Evolutionary conservation across 2,329 filamentous ascomycete genomes (phyloP), one percentile per base, ranked within the genome.

Genomic region (Monilinia polystroma): DNA sequence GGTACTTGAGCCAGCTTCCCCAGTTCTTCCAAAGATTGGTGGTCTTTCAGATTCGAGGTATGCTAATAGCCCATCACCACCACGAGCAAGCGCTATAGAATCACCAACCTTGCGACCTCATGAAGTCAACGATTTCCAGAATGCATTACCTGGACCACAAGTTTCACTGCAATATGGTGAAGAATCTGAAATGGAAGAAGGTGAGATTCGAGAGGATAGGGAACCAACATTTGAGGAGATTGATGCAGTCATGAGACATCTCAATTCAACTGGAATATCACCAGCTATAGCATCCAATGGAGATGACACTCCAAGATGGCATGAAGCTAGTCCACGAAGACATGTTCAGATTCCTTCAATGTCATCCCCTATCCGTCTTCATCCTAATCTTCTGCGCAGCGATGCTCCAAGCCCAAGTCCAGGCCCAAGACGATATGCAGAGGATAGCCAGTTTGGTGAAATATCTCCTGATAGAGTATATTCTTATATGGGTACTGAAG

Each of bases 161-260:
- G 71, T 66, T 51, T 66, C 71, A 29, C 68, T 70, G 20, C 51
- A 35, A 38, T 67, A 57, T 18, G 59, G 57, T 11, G 57, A 57
- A 6, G 68, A 72, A 43, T 67, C 60, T 16, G 67, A 72, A 26
- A 32, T 45, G 35, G 56, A 64, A 38, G 63, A 64, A n/a, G 51
- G 54, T 8, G 68, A 71, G 20, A n/a, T 66, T 18, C 64, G 68
- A 23, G 71, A 66, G 18, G 58, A 51, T 14, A 32, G 45, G 16
- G 72, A 74, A 53, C 72, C 70, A 8, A 82, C 88, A 0, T 91
- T 91, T 72, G 89, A 94, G 72, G 93, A 97, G 75, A 93, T 97
- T 73, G 93, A 97, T 80, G 92, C 90, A 55, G 88, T 97, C 63
- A 97, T 98, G 92, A 87, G 89, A 70, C 90, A 95, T 68, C 84